A percentile compares a stretch with the other conserved stretches of the same genome.
These are phyloP conservation scores for Tritrichomonas musculus DNA, from an alignment of 208 protist species.

Conservation along the genomic window DNA sequence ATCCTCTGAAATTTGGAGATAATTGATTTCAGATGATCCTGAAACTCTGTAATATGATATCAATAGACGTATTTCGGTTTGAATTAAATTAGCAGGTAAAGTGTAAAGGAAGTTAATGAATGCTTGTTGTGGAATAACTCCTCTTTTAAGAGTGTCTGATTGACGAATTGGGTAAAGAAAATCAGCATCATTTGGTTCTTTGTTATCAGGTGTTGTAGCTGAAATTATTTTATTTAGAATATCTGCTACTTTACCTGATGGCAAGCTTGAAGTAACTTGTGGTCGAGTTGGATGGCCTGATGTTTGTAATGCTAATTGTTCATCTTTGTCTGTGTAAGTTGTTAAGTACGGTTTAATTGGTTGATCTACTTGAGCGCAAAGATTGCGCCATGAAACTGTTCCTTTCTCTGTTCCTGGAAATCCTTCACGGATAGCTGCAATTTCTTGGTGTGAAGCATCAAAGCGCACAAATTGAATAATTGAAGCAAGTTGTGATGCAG, in stretches of 20 bases:
- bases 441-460: not conserved
- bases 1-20: not conserved
- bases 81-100: not conserved
- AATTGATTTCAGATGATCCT: not conserved
- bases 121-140: not conserved
- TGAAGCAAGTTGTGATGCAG: not conserved
- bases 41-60: not conserved
- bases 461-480: not conserved
- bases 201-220: not conserved
- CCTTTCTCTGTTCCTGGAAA: not conserved
- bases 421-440: not conserved
- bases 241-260: not conserved
- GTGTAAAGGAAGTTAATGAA: not conserved
- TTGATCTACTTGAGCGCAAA: not conserved
- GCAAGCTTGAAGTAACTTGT: not conserved
- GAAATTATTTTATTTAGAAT: not conserved
- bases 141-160: not conserved
- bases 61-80: not conserved
- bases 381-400: not conserved
- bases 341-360: not conserved
- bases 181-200: too few relatives aligned
- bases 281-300: not conserved
- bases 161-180: too few relatives aligned
- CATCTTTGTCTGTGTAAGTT: not conserved
- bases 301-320: not conserved